Percentiles rank a stretch among this genome's conserved stretches.
phyloP scores from a whole-genome alignment of 2,329 filamentous ascomycete species.

The Cercospora citrullina region DNA sequence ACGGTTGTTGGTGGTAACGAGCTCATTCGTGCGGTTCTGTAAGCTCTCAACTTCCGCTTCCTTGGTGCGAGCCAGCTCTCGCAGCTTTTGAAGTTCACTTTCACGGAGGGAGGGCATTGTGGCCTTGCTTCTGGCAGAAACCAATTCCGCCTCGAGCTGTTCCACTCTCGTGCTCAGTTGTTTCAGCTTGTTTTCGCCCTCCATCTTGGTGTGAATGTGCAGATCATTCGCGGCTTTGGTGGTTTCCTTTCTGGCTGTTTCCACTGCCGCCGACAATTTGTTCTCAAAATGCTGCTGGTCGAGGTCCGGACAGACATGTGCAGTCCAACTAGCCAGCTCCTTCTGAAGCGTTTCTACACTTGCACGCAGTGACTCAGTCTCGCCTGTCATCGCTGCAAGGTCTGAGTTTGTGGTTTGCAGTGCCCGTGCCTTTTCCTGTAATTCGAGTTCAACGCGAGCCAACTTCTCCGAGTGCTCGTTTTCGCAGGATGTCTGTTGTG shows the following conservation, averaged over 20 bases:
- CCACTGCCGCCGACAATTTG: background rate
- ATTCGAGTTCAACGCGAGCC: background rate
- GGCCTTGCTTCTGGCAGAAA: slow-evolving; percentile 3
- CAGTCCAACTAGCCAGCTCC: background rate
- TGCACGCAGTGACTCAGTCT: background rate
- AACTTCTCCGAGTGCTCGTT: background rate
- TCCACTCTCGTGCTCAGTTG: slow-evolving; percentile 10
- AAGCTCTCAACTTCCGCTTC: slow-evolving; percentile 3
- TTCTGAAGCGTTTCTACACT: slow-evolving; percentile 1
- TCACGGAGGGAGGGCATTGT: background rate
- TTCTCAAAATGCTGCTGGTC: background rate
- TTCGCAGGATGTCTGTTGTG: background rate
- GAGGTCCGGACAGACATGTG: background rate
- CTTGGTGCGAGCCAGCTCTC: background rate
- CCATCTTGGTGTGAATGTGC: slow-evolving; percentile 14
- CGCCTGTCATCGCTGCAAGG: background rate
- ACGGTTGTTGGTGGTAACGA: background rate
- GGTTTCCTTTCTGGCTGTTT: slow-evolving; percentile 12
- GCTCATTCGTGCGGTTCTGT: background rate
- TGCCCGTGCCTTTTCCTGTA: slow-evolving; percentile 1
- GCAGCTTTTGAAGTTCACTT: background rate
- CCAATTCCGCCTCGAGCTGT: slow-evolving; percentile 10
- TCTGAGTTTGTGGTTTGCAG: background rate
- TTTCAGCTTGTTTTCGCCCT: slow-evolving; percentile 23
- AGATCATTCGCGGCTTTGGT: slow-evolving; percentile 11